Percentiles rank a stretch among this genome's conserved stretches.
phyloP scores from a whole-genome alignment of 768 basidiomycete species.

The Kwoniella europaea region DNA sequence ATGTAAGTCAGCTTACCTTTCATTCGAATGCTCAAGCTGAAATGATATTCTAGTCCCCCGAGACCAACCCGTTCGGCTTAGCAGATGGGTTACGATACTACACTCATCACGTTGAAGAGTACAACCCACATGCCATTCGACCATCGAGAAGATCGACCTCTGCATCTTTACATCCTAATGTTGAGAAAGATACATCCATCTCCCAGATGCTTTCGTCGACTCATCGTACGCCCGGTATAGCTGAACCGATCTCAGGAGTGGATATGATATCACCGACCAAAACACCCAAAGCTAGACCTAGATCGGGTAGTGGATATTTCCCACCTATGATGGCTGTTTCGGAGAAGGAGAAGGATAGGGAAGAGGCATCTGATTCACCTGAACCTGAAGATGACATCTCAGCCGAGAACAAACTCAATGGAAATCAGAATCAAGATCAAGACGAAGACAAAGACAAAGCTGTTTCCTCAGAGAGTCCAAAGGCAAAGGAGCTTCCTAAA shows the following conservation, averaged over 20 bases:
- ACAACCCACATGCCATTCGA: conserved; percentile 33
- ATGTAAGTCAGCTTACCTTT: conserved; percentile 32
- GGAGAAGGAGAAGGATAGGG: conserved; percentile 1
- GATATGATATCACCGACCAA: conserved; percentile 9
- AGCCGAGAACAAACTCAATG: not conserved
- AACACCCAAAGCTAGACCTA: conserved; percentile 9
- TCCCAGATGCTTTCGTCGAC: conserved; percentile 24
- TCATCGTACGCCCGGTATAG: not conserved
- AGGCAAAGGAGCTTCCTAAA: not conserved
- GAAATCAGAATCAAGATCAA: not conserved
- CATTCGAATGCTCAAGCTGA: not conserved
- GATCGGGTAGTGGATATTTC: conserved; percentile 23
- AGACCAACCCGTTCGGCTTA: conserved; percentile 53
- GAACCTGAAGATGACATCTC: not conserved
- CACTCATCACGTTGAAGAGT: conserved; percentile 52
- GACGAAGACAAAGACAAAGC: not conserved
- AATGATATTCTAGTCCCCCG: not conserved
- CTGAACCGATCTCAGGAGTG: conserved; percentile 1
- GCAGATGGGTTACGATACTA: conserved; percentile 55
- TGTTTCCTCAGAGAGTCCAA: not conserved
- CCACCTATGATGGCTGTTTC: conserved; percentile 11
- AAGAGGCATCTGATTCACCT: conserved; percentile 6
- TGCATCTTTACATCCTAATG: not conserved
- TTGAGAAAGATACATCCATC: conserved; percentile 9
- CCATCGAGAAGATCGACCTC: conserved; percentile 36